These are phyloP conservation scores for Corymbia maculata DNA, from an alignment of 345 rosid species.

Conservation along the genomic window DNA sequence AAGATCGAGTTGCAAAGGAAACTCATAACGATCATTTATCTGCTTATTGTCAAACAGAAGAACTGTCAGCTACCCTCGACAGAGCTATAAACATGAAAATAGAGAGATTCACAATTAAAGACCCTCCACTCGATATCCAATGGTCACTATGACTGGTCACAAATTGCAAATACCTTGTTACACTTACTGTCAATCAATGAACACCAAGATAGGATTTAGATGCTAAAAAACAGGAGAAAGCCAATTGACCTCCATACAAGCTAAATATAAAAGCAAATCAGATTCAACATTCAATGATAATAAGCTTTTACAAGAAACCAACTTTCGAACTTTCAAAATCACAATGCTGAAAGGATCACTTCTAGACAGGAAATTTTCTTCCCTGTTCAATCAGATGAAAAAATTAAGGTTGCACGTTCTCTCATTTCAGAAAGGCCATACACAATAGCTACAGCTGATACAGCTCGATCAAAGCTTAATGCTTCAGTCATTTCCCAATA, in stretches of 20 bases:
- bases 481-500: neutral
- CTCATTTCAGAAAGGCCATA: neutral
- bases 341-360: neutral
- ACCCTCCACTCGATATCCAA: neutral
- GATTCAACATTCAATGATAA: neutral
- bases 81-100: neutral
- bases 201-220: neutral
- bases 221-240: neutral
- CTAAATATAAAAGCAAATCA: neutral
- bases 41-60: neutral
- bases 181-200: neutral
- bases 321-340: neutral
- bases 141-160: neutral
- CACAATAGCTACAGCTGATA: neutral
- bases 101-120: neutral
- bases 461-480: neutral
- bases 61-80: neutral
- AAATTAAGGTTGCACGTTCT: neutral
- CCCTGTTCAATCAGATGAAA: neutral
- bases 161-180: neutral
- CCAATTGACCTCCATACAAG: neutral
- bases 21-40: slow-evolving; percentile 47
- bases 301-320: neutral
- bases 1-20: slow-evolving; percentile 46
- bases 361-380: neutral